Base-by-base conservation (phyloP, 768 basidiomycete species). In the Mycena capillaripes region DNA sequence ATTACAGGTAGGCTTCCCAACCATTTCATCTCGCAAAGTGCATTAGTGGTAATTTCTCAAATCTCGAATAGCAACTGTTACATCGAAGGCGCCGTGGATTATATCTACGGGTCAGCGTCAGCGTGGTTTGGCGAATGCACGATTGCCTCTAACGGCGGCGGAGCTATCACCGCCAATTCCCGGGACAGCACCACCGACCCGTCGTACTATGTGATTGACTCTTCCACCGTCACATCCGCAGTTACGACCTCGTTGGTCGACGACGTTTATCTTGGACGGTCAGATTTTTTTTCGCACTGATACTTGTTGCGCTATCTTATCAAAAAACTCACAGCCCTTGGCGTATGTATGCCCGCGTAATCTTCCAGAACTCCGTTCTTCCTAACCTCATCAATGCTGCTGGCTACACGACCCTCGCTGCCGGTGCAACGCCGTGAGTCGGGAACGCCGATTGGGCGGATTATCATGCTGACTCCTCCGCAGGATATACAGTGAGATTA, bases 91-190 rank as follows among this genome's bases (percentile, higher is more conserved):
- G 79, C 79, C 1, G 77, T 79, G 14, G 78, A 80, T 70, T 80
- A 80, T 36, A 80, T 80, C 17, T 79, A 79, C 25, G 79, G 79
- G 2, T 69, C 58, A 2, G 78, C 79, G 14, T 77, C 77, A 19
- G 78, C 77, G 16, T 80, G 79, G 79, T 79, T 80, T 42, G 79
- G 79, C 17, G 78, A 80, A 70, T 80, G 79, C 63, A 78, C 74
- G 1, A 34, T 80, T 25, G 74, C 79, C 10, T 76, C 75, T 9
- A 71, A 76, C 52, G 79, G 78, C 2, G 74, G 76, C 27, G 78
- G 79, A n/a, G 78, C 79, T 2, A 78, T 80, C 42, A 80, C 79
- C 48, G 79, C 79, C 66, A 80, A 80, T 46, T 80, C 79, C 1
- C 50, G 78, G 17, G 44, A 70, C 27, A 55, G 46, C 11, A 40